These are phyloP conservation scores for Murraya paniculata DNA, from an alignment of 345 rosid species.

Conservation along the genomic window DNA sequence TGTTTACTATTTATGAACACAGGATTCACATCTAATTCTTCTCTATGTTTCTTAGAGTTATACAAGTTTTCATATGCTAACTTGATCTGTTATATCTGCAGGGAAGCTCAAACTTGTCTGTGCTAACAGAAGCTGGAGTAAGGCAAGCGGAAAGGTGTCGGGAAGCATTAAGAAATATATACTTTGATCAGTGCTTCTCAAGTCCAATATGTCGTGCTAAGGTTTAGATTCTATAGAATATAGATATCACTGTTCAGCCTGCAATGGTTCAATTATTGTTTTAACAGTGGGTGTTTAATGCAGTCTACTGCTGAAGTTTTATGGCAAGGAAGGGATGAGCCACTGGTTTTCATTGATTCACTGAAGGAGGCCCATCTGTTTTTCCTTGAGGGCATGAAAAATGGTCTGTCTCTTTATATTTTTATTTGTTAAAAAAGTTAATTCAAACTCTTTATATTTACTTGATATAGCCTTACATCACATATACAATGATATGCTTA, in stretches of 20 bases:
- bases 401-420: conserved; percentile 41
- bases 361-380: conserved; percentile 60
- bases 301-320: conserved; percentile 60
- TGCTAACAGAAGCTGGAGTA: conserved; percentile 59
- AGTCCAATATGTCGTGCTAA: conserved; percentile 68
- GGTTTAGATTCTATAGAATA: conserved; percentile 24
- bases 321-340: conserved; percentile 59
- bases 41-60: neutral
- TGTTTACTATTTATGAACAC: neutral
- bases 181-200: conserved; percentile 55
- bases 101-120: conserved; percentile 67
- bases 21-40: neutral
- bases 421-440: neutral
- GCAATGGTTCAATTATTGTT: neutral
- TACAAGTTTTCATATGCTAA: neutral
- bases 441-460: neutral
- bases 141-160: conserved; percentile 58
- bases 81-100: conserved; percentile 13
- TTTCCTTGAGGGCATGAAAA: conserved; percentile 72
- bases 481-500: neutral
- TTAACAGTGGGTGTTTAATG: conserved; percentile 15
- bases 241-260: neutral
- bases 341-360: conserved; percentile 58
- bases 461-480: neutral
- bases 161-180: conserved; percentile 37